Evolutionary conservation across 805 yeast genomes (phyloP), one percentile per base, ranked within the genome.

Genomic region (Cyberlindnera bimundalis): DNA sequence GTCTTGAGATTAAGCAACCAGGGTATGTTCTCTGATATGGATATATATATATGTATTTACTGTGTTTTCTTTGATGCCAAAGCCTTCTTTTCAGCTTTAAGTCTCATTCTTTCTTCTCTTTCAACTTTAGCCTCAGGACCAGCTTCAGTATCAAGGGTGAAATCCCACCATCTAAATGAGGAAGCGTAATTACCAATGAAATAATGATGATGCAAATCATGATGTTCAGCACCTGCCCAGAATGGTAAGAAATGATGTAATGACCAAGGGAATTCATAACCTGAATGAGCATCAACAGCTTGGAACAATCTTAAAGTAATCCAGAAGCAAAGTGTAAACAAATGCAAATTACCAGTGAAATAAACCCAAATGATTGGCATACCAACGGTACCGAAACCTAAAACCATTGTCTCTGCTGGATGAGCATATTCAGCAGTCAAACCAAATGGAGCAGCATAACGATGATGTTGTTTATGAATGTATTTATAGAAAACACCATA

Each of bases 221-320:
- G 98, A 66, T 91, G 98, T 58, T 86, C 96, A 17, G 97, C 96
- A 51, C 98, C 98, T 4, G 97, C 96, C 97, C 98, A 90, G 68
- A 93, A 77, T 35, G 97, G 97, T 46, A 91, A 62, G 66, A 91
- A 79, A 61, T 89, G 88, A 67, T 88, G 93, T 59, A 91, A 73
- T 5, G 96, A 87, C 87, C 95, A 81, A 48, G 99, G 98, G 79
- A 91, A 91, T 62, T 91, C 98, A 66, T 91, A 93, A 44, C 98
- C 99, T 11, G 97, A 89, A 66, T 91, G 99, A 19, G 97, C 84
- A 63, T 91, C 99, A 44, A 91, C 91, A 20, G 99, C 99, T 73
- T 91, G 99, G 71, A 84, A 81, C 54, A 91, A 76, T 66, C 98
- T 79, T 55, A 87, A 67, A 8, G 85, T 73, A 58, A 91, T 84